These are phyloP conservation scores for Coemansia sp. DNA, from an alignment of 192 early-diverging fungal genomes.

Conservation along the genomic window DNA sequence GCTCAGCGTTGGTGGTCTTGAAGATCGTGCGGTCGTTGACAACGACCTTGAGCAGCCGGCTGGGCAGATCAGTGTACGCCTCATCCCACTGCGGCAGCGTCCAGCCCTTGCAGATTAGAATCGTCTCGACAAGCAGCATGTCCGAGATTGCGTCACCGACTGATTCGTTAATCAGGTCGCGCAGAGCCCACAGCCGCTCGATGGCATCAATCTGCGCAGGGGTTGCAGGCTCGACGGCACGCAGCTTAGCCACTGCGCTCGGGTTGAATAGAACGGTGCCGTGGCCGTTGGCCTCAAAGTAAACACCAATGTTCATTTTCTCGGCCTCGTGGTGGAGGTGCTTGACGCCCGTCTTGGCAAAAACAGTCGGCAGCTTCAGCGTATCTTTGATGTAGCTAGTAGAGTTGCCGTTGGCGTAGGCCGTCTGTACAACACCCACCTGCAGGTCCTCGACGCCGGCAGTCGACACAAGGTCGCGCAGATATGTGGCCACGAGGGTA, in stretches of 20 bases:
- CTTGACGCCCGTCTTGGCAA: slow-evolving; percentile 97
- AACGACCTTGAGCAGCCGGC: slow-evolving; percentile 94
- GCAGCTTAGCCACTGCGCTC: slow-evolving; percentile 63
- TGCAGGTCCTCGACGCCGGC: slow-evolving; percentile 74
- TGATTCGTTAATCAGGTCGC: slow-evolving; percentile 96
- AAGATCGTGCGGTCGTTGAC: slow-evolving; percentile 83
- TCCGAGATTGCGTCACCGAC: slow-evolving; percentile 99
- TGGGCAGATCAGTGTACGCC: slow-evolving; percentile 92
- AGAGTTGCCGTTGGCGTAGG: slow-evolving; percentile 98
- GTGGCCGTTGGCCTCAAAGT: slow-evolving; percentile 99
- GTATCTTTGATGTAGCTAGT: slow-evolving; percentile 87
- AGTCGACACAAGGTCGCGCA: slow-evolving; percentile 83
- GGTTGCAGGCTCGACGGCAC: slow-evolving; percentile 48
- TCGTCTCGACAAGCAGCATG: slow-evolving; percentile 91
- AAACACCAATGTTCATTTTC: slow-evolving; percentile 96
- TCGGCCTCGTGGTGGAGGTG: slow-evolving; percentile 98
- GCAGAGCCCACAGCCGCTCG: slow-evolving; percentile 74
- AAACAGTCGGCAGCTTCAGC: slow-evolving; percentile 91
- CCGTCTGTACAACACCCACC: slow-evolving; percentile 98
- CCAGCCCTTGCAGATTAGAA: slow-evolving; percentile 80
- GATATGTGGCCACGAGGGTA: slow-evolving; percentile 88
- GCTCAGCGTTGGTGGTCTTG: slow-evolving; percentile 96
- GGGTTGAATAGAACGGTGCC: slow-evolving; percentile 96
- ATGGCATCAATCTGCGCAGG: slow-evolving; percentile 77
- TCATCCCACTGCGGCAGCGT: slow-evolving; percentile 85